Percentiles rank a stretch among this genome's conserved stretches.
Evolutionary conservation across 495 filamentous ascomycete species (phyloP).

Genomic region (Neurospora sp.): DNA sequence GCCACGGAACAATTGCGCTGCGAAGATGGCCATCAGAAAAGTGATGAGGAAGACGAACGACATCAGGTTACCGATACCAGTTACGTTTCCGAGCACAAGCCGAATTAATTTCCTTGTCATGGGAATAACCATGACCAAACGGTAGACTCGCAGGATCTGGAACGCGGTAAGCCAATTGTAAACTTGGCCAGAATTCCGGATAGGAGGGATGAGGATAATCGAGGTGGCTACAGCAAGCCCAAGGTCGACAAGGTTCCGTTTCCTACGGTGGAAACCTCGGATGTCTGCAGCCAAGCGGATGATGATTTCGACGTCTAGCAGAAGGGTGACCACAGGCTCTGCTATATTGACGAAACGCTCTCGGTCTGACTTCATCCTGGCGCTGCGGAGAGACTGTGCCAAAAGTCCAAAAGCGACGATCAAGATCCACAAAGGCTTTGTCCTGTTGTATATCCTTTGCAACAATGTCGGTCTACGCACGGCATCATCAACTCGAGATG

Average conservation of each 20-base stretch:
- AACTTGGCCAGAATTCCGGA: constrained; percentile 61
- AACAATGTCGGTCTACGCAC: constrained; percentile 41
- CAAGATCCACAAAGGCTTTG: constrained; percentile 66
- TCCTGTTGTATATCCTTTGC: constrained; percentile 62
- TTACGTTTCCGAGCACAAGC: constrained; percentile 82
- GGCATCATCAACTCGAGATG: neutral
- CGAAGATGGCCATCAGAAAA: constrained; percentile 88
- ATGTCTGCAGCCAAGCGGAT: constrained; percentile 70
- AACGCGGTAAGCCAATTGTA: constrained; percentile 92
- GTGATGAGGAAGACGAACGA: constrained; percentile 94
- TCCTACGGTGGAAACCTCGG: constrained; percentile 62
- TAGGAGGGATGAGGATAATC: constrained; percentile 76
- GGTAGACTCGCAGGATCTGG: constrained; percentile 86
- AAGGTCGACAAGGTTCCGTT: constrained; percentile 71
- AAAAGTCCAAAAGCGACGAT: constrained; percentile 71
- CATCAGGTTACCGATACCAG: constrained; percentile 87
- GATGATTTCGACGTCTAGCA: constrained; percentile 76
- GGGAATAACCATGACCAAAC: constrained; percentile 80
- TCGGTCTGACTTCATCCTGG: constrained; percentile 53
- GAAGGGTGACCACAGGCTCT: constrained; percentile 66
- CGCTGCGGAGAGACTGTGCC: constrained; percentile 63
- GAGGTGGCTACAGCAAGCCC: constrained; percentile 68
- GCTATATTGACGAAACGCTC: constrained; percentile 45
- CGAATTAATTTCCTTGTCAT: constrained; percentile 77
- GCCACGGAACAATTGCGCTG: constrained; percentile 84